These are phyloP conservation scores for Rhipidocladum racemiflorum DNA, from an alignment of 176 grass and related monocot species.

Conservation along the genomic window DNA sequence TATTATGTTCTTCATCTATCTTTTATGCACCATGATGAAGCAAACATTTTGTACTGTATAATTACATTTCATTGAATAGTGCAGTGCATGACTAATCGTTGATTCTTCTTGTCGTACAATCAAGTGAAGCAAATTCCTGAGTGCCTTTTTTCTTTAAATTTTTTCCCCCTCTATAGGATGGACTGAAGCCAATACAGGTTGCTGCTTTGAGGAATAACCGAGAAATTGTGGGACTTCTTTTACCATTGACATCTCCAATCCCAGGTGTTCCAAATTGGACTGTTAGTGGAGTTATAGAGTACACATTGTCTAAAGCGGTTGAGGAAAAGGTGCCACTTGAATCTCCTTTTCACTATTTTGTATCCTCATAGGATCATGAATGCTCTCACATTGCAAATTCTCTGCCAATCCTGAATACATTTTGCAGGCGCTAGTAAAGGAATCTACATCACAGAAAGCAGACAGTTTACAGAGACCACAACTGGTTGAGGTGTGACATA, in stretches of 20 bases:
- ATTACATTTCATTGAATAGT: neutral
- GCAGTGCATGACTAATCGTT: neutral
- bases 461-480: constrained; percentile 28
- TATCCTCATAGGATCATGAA: neutral
- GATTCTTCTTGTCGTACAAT: neutral
- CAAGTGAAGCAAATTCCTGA: neutral
- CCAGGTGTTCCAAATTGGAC: constrained; percentile 65
- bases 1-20: neutral
- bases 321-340: constrained; percentile 56
- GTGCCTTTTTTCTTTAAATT: neutral
- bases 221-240: constrained; percentile 67
- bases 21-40: neutral
- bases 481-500: constrained; percentile 53
- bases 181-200: constrained; percentile 80
- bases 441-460: constrained; percentile 26
- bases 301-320: constrained; percentile 46
- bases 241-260: constrained; percentile 69
- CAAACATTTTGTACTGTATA: neutral
- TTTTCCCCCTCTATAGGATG: constrained; percentile 53
- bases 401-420: neutral
- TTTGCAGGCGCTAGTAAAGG: constrained; percentile 48
- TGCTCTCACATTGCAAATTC: neutral
- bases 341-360: neutral
- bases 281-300: constrained; percentile 63
- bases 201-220: constrained; percentile 72